These are phyloP conservation scores for Metschnikowia gelsemii DNA, from an alignment of 805 yeast genomes.

Conservation along the genomic window DNA sequence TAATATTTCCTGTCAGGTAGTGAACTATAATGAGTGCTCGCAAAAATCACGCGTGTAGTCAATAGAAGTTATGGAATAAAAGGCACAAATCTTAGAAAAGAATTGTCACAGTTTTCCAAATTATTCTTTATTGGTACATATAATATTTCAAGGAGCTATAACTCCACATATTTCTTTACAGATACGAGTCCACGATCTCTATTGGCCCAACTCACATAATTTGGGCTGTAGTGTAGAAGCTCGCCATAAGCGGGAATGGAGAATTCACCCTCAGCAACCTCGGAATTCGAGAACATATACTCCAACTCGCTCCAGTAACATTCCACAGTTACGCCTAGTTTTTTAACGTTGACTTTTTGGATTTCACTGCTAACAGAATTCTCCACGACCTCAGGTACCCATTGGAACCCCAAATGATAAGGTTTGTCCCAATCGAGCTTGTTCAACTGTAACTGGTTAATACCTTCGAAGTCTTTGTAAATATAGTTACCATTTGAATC, in stretches of 20 bases:
- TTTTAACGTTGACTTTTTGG: conserved; percentile 31
- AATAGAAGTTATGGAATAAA: no score
- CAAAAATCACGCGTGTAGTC: no score
- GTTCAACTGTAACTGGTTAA: conserved; percentile 61
- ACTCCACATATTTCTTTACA: conserved; percentile 48
- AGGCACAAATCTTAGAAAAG: no score
- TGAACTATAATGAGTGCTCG: no score
- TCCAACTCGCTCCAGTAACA: conserved; percentile 79
- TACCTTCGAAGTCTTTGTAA: conserved; percentile 59
- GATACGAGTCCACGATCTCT: conserved; percentile 66
- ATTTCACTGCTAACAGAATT: conserved; percentile 25
- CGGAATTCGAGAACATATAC: background rate
- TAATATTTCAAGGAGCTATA: conserved; percentile 17
- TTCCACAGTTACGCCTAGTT: conserved; percentile 54
- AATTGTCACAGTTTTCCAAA: no score
- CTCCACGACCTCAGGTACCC: conserved; percentile 65
- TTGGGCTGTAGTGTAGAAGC: conserved; percentile 64
- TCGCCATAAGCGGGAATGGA: conserved; percentile 71
- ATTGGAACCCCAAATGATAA: conserved; percentile 66
- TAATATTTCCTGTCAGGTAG: no score
- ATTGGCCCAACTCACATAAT: conserved; percentile 64
- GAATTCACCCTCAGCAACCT: conserved; percentile 26
- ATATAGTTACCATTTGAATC: conserved; percentile 46
- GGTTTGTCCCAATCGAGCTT: conserved; percentile 59
- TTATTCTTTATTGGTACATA: background rate